Evolutionary conservation across 2,329 filamentous ascomycete species (phyloP).

Genomic region (Paracoccidioides brasiliensis): DNA sequence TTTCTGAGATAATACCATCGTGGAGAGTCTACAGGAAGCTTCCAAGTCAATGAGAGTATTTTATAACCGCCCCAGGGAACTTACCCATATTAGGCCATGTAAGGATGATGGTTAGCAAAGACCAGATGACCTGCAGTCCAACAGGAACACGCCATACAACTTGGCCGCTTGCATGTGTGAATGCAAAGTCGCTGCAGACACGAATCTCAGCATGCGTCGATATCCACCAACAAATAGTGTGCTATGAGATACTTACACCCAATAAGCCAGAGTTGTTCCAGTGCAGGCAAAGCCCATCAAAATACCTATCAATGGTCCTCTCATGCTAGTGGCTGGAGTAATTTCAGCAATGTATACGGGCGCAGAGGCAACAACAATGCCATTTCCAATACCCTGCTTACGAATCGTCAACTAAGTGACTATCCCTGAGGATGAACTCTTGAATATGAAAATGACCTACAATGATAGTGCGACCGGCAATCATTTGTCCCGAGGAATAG

Average conservation of each 20-base stretch:
- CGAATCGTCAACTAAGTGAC: neutral
- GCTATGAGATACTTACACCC: slow-evolving; percentile 15
- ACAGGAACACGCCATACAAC: slow-evolving; percentile 23
- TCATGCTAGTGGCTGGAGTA: slow-evolving; percentile 15
- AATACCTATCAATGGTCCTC: slow-evolving; percentile 19
- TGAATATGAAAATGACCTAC: slow-evolving; percentile 7
- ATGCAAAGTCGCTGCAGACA: slow-evolving; percentile 18
- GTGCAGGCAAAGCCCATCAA: slow-evolving; percentile 18
- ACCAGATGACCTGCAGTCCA: slow-evolving; percentile 19
- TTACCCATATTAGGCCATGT: slow-evolving; percentile 15
- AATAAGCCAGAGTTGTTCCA: slow-evolving; percentile 21
- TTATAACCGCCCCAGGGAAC: neutral
- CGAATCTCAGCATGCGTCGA: neutral
- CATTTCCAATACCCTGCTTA: slow-evolving; percentile 21
- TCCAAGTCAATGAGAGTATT: neutral
- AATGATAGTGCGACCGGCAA: slow-evolving; percentile 17
- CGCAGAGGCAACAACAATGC: slow-evolving; percentile 18
- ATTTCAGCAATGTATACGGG: slow-evolving; percentile 23
- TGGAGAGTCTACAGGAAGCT: slow-evolving; percentile 12
- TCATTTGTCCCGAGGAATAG: slow-evolving; percentile 19
- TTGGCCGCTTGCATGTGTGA: slow-evolving; percentile 17
- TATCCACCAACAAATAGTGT: neutral
- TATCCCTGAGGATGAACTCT: neutral
- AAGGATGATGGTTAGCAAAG: slow-evolving; percentile 14
- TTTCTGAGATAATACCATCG: slow-evolving; percentile 20